Base-by-base conservation (phyloP, 1,139 yeast species). In the Groenewaldozyma auringiensis region DNA sequence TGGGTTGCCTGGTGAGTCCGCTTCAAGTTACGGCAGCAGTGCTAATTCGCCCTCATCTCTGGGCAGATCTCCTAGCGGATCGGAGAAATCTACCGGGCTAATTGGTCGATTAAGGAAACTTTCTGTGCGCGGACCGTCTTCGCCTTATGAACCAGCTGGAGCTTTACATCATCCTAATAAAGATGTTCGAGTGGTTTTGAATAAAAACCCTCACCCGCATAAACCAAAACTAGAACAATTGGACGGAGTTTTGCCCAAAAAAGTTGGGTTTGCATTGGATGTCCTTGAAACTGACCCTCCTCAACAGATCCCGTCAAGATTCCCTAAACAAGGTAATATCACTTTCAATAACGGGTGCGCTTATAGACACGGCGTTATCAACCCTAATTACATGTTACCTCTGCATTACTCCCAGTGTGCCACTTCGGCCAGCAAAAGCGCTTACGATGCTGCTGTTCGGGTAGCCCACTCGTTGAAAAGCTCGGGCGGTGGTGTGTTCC, bases 241-340 rank as follows among this genome's bases (percentile, higher is more conserved):
- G 37, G 60, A 66, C 16, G 52, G 54, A 1, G 53, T 53, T 2
- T 41, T 57, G 36, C 54, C 59, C 4, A 53, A 56, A 8, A 51
- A 62, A 21, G 96, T 89, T 2, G 72, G 78, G 2, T 89, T 89
- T 63, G 84, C 94, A 1, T 69, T 83, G 13, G 82, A 83, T 51
- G 75, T 79, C 49, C 72, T 87, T 43, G 67, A 72, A 0, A 72
- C 70, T 51, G 96, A 89, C 62, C 97, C 97, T 1, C 96, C 95
- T 35, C 97, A 89, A 60, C 96, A 88, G 62, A 84, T 89, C 50
- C 97, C 97, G 0, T 83, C 95, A 1, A 70, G 95, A 54, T 75
- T 81, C 50, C 96, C 96, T 2, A 75, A 76, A 53, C 75, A 75
- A 53, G 96, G 96, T 2, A 81, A 85, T 58, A 89, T 88, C 4